Percentiles rank a stretch among this genome's conserved stretches.
phyloP scores from a whole-genome alignment of 1,284 basidiomycete species.

The Boletus holoroseus region DNA sequence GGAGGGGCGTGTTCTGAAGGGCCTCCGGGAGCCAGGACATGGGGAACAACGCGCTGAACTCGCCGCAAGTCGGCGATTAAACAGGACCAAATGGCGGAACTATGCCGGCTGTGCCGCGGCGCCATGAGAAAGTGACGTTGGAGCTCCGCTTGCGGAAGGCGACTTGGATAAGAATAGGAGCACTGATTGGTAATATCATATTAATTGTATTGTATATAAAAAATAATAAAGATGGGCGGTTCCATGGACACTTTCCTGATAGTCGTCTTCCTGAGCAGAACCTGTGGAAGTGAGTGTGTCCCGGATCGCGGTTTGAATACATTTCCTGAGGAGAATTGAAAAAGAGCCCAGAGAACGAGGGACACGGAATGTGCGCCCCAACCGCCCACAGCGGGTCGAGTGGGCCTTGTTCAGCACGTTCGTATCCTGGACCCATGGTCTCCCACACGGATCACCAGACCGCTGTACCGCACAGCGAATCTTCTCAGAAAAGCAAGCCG shows the following conservation, averaged over 20 bases:
- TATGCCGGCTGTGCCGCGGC: constrained; percentile 30
- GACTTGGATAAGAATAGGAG: constrained; percentile 12
- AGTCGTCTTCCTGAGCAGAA: constrained; percentile 5
- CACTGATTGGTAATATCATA: constrained; percentile 14
- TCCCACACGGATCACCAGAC: constrained; percentile 34
- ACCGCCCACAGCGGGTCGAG: constrained; percentile 4
- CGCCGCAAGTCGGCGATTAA: constrained; percentile 30
- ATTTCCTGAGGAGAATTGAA: constrained; percentile 1
- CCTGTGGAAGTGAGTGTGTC: constrained; percentile 3
- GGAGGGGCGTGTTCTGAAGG: constrained; percentile 2
- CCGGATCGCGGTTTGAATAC: constrained; percentile 21
- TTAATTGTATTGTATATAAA: not conserved
- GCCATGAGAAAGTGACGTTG: constrained; percentile 22
- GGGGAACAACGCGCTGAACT: constrained; percentile 17
- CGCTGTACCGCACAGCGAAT: constrained; percentile 23
- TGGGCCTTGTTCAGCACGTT: constrained; percentile 15
- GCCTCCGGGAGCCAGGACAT: constrained; percentile 5
- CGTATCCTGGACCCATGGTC: constrained; percentile 26
- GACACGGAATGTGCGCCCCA: constrained; percentile 15
- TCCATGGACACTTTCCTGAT: constrained; percentile 11
- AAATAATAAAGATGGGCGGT: constrained; percentile 19
- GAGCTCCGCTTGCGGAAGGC: constrained; percentile 23
- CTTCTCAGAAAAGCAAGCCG: constrained; percentile 23
- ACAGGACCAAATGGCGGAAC: constrained; percentile 17
- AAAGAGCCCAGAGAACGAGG: constrained; percentile 1